phyloP scores from a whole-genome alignment of 192 early-diverging fungal species.

The Obelidium mucronatum region DNA sequence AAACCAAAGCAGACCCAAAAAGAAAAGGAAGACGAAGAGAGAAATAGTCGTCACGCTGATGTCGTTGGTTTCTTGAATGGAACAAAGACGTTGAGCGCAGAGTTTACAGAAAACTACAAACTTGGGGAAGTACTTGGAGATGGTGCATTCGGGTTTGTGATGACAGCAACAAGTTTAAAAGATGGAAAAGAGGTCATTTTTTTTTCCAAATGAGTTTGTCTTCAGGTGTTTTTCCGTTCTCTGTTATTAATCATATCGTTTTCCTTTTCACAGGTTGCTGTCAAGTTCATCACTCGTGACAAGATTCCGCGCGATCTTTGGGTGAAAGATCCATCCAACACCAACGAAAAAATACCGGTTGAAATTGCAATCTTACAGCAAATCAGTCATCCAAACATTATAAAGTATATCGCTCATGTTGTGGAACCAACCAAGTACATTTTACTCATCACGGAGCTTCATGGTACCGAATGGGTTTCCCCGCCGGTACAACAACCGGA shows the following conservation, averaged over 20 bases:
- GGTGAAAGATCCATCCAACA: constrained; percentile 28
- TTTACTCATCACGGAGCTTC: constrained; percentile 57
- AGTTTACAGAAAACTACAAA: constrained; percentile 38
- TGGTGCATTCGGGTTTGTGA: constrained; percentile 61
- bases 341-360: constrained; percentile 33
- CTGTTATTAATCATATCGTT: too few relatives aligned
- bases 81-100: constrained; percentile 3
- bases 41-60: constrained; percentile 37
- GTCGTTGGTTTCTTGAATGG: constrained; percentile 47
- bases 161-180: constrained; percentile 45
- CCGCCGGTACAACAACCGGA: constrained; percentile 11
- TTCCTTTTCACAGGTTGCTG: constrained; percentile 54
- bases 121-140: constrained; percentile 55
- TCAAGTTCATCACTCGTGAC: constrained; percentile 54
- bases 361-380: constrained; percentile 48
- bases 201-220: not conserved
- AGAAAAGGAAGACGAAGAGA: constrained; percentile 10
- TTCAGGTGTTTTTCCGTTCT: not conserved
- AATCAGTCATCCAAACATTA: constrained; percentile 57
- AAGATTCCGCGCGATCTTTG: constrained; percentile 54
- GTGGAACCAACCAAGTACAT: constrained; percentile 47
- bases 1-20: too few relatives aligned
- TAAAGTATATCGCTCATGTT: constrained; percentile 55
- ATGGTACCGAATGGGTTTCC: constrained; percentile 53
- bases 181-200: constrained; percentile 35